These are phyloP conservation scores for Carex myosuroides DNA, from an alignment of 176 grass and related monocot genomes.

Conservation along the genomic window DNA sequence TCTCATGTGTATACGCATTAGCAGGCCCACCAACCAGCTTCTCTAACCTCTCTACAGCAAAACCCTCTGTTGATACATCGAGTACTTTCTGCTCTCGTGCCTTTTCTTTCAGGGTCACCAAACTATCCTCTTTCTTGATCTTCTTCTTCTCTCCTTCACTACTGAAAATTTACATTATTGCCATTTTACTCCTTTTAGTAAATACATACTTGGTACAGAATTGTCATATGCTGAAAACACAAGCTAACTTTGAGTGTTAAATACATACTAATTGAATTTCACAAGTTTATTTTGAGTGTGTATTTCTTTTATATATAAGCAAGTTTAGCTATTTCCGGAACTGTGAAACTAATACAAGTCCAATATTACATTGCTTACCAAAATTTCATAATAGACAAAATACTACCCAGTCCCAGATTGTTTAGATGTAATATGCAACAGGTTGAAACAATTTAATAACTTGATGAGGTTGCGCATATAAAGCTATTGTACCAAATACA, in stretches of 20 bases:
- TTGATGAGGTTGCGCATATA: no score
- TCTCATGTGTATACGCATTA: conserved; percentile 5
- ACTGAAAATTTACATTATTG: background rate
- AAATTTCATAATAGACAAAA: background rate
- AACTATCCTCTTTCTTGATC: conserved; percentile 12
- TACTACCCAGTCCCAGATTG: background rate
- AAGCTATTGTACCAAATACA: background rate
- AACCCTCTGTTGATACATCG: background rate
- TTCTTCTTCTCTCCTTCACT: conserved; percentile 24
- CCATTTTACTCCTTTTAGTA: background rate
- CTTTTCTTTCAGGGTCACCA: conserved; percentile 11
- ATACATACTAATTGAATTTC: background rate
- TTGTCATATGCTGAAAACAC: background rate
- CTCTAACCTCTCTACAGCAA: conserved; percentile 8
- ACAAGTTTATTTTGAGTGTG: background rate
- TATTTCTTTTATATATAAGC: background rate
- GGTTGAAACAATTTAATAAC: background rate
- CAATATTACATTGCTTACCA: background rate
- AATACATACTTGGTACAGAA: background rate
- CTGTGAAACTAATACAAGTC: background rate
- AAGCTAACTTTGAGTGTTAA: no score
- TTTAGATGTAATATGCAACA: background rate
- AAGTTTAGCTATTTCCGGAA: background rate
- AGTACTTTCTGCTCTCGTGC: background rate
- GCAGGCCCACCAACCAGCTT: background rate